Evolutionary conservation across 1,139 yeast genomes (phyloP), one percentile per base, ranked within the genome.

Genomic region (Magnusiomyces fungicola): DNA sequence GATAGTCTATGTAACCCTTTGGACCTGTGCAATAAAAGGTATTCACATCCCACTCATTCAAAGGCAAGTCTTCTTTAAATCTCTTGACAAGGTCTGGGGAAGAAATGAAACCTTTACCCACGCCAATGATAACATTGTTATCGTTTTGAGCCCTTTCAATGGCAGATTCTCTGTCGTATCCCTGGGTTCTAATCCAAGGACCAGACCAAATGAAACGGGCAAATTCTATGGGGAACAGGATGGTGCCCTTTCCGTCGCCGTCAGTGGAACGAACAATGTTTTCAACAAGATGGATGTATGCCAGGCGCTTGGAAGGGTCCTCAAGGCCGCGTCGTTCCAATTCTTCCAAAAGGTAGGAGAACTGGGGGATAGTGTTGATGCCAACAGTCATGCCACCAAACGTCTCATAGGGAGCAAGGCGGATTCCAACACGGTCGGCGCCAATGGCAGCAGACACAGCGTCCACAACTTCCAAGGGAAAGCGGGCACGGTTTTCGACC

Each of bases 401-500:
- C 2, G 56, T 58, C 23, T 73, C 69, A 71, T 75, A 80, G 43
- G 90, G 89, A 9, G 87, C 79, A 10, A 83, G 57, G 64, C 89
- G 73, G 50, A 81, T 63, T 27, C 77, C 84, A 27, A 79, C 68
- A 54, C 69, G 73, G 12, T 71, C 70, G 22, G 77, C 73, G 29
- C 86, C 87, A 53, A 81, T 63, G 9, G 59, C 62, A 5, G 51
- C 60, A 25, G 49, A 44, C 12, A 77, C 60, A 12, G 74, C 77
- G 55, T 80, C 84, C 43, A 82, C 64, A 24, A 80, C 69, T 59
- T 81, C 83, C 40, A 82, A 67, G 9, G 72, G 56, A 56, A 82
- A 74, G 51, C 84, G 69, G 24, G 82, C 73, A 55, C 87, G 73
- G 67, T 82, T 83, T 62, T 80, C 87, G 55, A 81, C 70, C 7